These are phyloP conservation scores for Peterozyma xylosa DNA, from an alignment of 805 yeast genomes.

Conservation along the genomic window DNA sequence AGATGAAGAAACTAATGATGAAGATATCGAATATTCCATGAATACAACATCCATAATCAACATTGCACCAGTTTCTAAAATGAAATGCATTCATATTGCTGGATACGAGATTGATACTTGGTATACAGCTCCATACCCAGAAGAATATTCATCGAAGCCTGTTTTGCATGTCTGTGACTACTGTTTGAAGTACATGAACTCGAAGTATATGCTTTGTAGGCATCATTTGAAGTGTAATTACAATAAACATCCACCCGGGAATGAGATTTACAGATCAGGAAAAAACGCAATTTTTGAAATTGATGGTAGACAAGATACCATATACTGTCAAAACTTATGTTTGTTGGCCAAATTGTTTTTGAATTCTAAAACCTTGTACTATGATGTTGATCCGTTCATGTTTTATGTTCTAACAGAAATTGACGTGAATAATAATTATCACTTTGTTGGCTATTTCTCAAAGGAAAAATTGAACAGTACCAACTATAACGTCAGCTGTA, in stretches of 20 bases:
- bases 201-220: conserved; percentile 57
- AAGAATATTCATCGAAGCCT: conserved; percentile 59
- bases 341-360: conserved; percentile 81
- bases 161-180: conserved; percentile 74
- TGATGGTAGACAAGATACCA: conserved; percentile 79
- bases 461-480: conserved; percentile 76
- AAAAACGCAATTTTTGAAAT: conserved; percentile 78
- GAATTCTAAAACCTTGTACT: conserved; percentile 85
- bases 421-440: conserved; percentile 44
- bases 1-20: conserved; percentile 16
- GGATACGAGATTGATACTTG: conserved; percentile 77
- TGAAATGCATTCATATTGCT: conserved; percentile 63
- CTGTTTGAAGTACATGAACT: conserved; percentile 73
- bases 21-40: conserved; percentile 16
- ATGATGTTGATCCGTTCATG: conserved; percentile 92
- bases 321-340: conserved; percentile 86
- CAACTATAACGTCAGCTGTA: conserved; percentile 83
- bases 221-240: conserved; percentile 71
- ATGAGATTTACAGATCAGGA: conserved; percentile 75
- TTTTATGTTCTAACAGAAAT: conserved; percentile 79
- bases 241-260: conserved; percentile 75
- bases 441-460: conserved; percentile 91
- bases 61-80: conserved; percentile 27
- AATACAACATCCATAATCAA: neutral
- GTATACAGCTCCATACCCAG: conserved; percentile 93